Conservation (phyloP, 2,329 filamentous ascomycete species). For the Exserohilum turcica region DNA sequence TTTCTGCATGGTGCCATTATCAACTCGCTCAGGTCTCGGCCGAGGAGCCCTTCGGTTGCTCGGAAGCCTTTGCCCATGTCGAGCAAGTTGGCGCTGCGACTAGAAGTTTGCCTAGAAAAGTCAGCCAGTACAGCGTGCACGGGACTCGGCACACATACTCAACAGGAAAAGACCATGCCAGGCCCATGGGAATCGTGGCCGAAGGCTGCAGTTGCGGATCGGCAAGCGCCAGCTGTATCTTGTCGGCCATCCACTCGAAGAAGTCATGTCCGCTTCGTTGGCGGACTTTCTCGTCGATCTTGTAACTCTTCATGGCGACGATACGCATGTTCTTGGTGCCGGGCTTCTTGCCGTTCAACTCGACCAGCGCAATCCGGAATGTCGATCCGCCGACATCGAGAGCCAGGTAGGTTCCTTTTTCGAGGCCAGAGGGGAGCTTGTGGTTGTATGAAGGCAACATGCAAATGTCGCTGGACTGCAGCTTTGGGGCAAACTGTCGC, state of each 20-base stretch:
- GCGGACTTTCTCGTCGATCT: constrained; percentile 63
- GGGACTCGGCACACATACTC: constrained; percentile 48
- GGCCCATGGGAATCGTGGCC: constrained; percentile 59
- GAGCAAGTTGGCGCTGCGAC: constrained; percentile 61
- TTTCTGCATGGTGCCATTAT: constrained; percentile 64
- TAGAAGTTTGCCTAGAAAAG: constrained; percentile 59
- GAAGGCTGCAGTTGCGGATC: constrained; percentile 47
- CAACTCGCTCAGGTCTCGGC: constrained; percentile 63
- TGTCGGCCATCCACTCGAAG: constrained; percentile 70
- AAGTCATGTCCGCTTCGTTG: constrained; percentile 61
- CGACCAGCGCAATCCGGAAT: constrained; percentile 65
- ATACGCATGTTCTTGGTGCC: constrained; percentile 58
- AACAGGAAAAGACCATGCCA: constrained; percentile 71
- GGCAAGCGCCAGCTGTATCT: constrained; percentile 60
- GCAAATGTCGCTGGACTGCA: constrained; percentile 62
- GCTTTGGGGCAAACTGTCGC: constrained; percentile 59
- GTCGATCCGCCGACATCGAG: constrained; percentile 71
- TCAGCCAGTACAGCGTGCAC: constrained; percentile 17
- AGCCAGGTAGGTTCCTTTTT: constrained; percentile 65
- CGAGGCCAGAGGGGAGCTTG: constrained; percentile 63
- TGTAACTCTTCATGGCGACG: constrained; percentile 58
- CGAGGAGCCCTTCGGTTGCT: constrained; percentile 63
- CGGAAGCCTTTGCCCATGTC: constrained; percentile 70
- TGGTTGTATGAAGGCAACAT: constrained; percentile 71
- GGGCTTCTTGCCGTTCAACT: constrained; percentile 57